Base-by-base conservation (phyloP, 371 early-diverging fungal species). In the Zopfochytrium polystomum region DNA sequence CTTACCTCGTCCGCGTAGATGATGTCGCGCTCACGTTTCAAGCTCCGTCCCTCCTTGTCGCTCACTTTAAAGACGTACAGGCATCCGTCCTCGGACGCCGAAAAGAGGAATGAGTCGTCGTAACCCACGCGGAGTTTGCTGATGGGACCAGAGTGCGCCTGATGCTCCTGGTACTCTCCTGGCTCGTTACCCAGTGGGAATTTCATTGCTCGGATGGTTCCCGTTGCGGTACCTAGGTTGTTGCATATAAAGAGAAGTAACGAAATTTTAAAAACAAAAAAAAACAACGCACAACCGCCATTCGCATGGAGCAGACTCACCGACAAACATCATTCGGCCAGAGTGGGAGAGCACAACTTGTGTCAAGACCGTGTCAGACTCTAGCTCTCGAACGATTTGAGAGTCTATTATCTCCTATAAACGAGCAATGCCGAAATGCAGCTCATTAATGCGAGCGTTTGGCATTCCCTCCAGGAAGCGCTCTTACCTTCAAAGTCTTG, bases 271-370 rank as follows among this genome's bases (percentile, higher is more conserved):
- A n/a, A n/a, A n/a, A n/a, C n/a, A n/a, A n/a, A 32, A 20, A 33
- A 6, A 20, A 5, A 52, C 32, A 23, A n/a, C n/a, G n/a, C n/a
- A n/a, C n/a, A n/a, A n/a, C n/a, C n/a, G n/a, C n/a, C n/a, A n/a
- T n/a, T n/a, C n/a, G n/a, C n/a, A n/a, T n/a, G n/a, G n/a, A 25
- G 9, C 13, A 33, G 5, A 55, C 58, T 26, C 65, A 69, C 81
- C 81, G 9, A 67, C 77, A 74, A 83, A 80, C 57, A 83, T 52
- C 82, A 82, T 82, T 13, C 71, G 60, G 0, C 81, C 82, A 0
- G 75, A 74, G 31, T 77, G 47, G 1, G 80, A 78, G 4, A 80
- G 29, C 1, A 62, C 73, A 2, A 83, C 38, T 52, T 83, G 79
- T 23, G 81, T 77, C 52, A 74, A 35, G 1, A 73, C 73, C 27